A percentile compares a stretch with the other conserved stretches of the same genome.
phyloP scores from a whole-genome alignment of 495 filamentous ascomycete genomes.

The Alectoria sarmentosa region DNA sequence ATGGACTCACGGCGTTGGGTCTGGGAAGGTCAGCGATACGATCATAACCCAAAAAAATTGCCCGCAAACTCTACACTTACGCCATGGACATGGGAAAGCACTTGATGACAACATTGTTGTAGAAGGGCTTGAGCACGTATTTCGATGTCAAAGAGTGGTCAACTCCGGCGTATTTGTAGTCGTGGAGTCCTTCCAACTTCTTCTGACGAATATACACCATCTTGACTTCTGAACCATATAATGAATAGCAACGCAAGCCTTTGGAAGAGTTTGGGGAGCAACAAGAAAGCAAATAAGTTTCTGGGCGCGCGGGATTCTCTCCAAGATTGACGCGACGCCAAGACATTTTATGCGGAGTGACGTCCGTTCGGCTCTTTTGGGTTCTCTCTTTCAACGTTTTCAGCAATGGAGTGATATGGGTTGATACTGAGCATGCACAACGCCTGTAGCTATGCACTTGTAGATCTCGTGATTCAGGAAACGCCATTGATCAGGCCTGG shows the following conservation, averaged over 20 bases:
- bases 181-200: slow-evolving; percentile 74
- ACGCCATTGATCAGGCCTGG: slow-evolving; percentile 37
- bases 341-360: slow-evolving; percentile 10
- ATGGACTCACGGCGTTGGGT: neutral
- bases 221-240: slow-evolving; percentile 12
- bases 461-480: slow-evolving; percentile 6
- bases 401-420: neutral
- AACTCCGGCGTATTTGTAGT: slow-evolving; percentile 88
- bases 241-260: neutral
- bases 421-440: neutral
- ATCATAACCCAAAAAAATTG: neutral
- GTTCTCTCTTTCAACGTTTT: neutral
- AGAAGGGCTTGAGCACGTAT: slow-evolving; percentile 95
- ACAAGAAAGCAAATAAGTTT: neutral
- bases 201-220: slow-evolving; percentile 92
- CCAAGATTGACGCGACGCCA: slow-evolving; percentile 8
- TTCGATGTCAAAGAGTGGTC: slow-evolving; percentile 84
- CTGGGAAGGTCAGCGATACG: neutral
- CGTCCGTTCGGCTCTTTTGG: neutral
- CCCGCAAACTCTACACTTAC: slow-evolving; percentile 35
- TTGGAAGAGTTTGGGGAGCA: neutral
- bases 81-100: slow-evolving; percentile 96
- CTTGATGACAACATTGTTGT: slow-evolving; percentile 87
- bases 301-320: neutral
- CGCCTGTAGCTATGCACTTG: slow-evolving; percentile 13